Evolutionary conservation across 306 rosid species (phyloP), one percentile per base, ranked within the genome.

Genomic region (Cucurbita argyrosperma): DNA sequence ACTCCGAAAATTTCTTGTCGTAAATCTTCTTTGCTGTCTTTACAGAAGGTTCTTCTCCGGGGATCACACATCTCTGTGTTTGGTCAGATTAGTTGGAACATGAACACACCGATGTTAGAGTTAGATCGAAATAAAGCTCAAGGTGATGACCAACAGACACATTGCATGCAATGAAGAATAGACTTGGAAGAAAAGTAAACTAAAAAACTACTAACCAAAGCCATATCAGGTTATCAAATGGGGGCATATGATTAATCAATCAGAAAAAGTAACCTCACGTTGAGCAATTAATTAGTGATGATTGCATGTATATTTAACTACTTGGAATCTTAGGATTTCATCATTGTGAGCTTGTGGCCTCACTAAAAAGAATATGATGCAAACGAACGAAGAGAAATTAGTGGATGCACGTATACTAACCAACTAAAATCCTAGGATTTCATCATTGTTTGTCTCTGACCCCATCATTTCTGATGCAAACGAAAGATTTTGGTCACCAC

Each of bases 1-100:
- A 92, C 52, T 88, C 92, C 0, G 82, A 62, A 79, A 85, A 88
- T 70, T 94, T 94, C 91, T 94, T 79, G 79, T 89, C 71, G 64
- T 83, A 83, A 77, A 94, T 88, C 82, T 91, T 91, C 92, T 94
- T 94, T 0, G 99, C 96, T 0, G 95, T 91, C 82, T 94, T 93
- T 51, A 77, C 7, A 35, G 62, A 74, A 8, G 88, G 78, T 50
- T 93, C 98, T 65, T 86, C 94, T 6, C 65, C 13, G 19, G 84
- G 55, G 56, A 23, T 71, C 45, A 73, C 23, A 30, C 72, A 58
- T 46, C 78, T 79, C 83, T 87, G 84, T 54, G 35, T 49, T 69
- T 21, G 54, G 42, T 65, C 18, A 18, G 71, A 18, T 61, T 62
- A 5, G 39, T 7, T 63, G 26, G 49, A 15, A 38, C 13, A 15